A percentile compares a stretch with the other conserved stretches of the same genome.
phyloP scores from a whole-genome alignment of 2,329 filamentous ascomycete species.

The Penicillium sp. region DNA sequence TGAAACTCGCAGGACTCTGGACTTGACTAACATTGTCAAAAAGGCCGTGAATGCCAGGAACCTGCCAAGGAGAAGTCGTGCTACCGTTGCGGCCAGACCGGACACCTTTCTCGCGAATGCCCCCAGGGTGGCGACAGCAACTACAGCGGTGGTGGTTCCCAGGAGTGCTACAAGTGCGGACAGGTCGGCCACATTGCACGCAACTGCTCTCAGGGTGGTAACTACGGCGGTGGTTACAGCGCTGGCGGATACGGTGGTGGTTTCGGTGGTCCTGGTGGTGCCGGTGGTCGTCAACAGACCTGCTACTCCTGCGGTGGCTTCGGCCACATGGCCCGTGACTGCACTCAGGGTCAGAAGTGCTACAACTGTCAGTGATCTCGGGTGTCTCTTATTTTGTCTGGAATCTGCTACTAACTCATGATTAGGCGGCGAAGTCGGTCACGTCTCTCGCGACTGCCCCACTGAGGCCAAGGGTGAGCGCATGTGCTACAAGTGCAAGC shows the following conservation, averaged over 20 bases:
- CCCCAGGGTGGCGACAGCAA: constrained; percentile 50
- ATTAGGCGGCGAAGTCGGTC: constrained; percentile 78
- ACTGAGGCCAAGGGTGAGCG: constrained; percentile 88
- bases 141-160: constrained; percentile 50
- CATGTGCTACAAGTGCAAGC: constrained; percentile 96
- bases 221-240: constrained; percentile 48
- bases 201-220: constrained; percentile 55
- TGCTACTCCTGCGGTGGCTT: constrained; percentile 98
- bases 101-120: constrained; percentile 85
- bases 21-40: constrained; percentile 35
- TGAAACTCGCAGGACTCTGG: constrained; percentile 1
- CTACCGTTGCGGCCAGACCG: constrained; percentile 68
- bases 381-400: background rate
- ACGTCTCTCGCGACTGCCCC: constrained; percentile 93
- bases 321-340: constrained; percentile 97
- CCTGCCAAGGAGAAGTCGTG: constrained; percentile 80
- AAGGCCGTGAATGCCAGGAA: constrained; percentile 83
- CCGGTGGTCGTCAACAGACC: constrained; percentile 67
- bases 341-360: constrained; percentile 98
- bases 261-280: constrained; percentile 52
- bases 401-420: constrained; percentile 7
- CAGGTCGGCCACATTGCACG: constrained; percentile 94
- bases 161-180: constrained; percentile 98
- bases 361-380: constrained; percentile 77
- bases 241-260: constrained; percentile 51